phyloP scores from a whole-genome alignment of 192 early-diverging fungal genomes.

The Backusella mclennaniae region DNA sequence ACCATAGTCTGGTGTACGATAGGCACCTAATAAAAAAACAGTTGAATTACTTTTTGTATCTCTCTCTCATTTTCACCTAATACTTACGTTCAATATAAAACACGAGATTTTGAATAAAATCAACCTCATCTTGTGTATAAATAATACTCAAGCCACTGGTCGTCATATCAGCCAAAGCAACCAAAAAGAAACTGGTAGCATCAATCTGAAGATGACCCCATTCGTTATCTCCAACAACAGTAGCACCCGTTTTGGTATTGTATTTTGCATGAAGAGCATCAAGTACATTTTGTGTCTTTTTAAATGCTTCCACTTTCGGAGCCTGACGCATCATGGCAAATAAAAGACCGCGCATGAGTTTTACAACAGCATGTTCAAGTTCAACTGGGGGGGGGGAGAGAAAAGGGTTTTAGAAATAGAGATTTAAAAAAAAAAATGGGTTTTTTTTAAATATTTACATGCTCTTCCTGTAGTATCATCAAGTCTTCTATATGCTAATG shows the following conservation, averaged over 20 bases:
- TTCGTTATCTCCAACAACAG: constrained; percentile 79
- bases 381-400: constrained; percentile 56
- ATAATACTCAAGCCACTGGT: constrained; percentile 72
- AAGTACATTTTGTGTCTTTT: constrained; percentile 69
- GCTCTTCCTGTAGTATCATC: constrained; percentile 81
- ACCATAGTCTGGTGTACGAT: constrained; percentile 85
- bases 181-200: constrained; percentile 80
- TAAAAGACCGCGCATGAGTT: constrained; percentile 82
- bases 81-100: constrained; percentile 81
- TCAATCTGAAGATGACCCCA: constrained; percentile 93
- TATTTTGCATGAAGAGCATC: constrained; percentile 90
- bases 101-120: constrained; percentile 84
- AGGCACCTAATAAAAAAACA: constrained; percentile 39
- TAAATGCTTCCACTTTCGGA: constrained; percentile 79
- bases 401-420: not conserved
- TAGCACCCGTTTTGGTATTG: constrained; percentile 78
- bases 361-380: constrained; percentile 82
- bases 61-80: not conserved
- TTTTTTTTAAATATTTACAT: constrained; percentile 50
- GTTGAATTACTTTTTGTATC: not conserved
- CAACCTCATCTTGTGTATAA: constrained; percentile 81
- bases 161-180: constrained; percentile 83
- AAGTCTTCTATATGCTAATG: constrained; percentile 79
- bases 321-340: constrained; percentile 84
- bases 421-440: not conserved